Conservation (phyloP, 225 moss, liverwort and hornwort species). For the Neckera pumila region DNA sequence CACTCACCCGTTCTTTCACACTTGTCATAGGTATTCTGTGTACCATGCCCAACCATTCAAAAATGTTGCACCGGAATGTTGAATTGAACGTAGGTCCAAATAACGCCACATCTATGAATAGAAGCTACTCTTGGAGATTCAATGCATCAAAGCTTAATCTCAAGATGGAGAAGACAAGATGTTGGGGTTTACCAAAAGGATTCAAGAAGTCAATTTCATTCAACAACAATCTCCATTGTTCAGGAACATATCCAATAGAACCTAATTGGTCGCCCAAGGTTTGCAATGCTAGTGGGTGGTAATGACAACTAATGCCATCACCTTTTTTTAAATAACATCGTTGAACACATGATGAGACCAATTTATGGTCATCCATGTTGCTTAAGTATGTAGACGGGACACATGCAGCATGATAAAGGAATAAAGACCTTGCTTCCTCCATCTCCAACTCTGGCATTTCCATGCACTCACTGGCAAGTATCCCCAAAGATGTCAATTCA, state of each 20-base stretch:
- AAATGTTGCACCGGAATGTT: rapidly evolving
- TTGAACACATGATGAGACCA: too few species aligned
- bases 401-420: too few species aligned
- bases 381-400: too few species aligned
- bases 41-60: background rate
- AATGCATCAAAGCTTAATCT: background rate
- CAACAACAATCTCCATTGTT: background rate
- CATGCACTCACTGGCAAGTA: too few species aligned
- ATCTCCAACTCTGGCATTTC: too few species aligned
- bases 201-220: background rate
- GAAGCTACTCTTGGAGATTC: background rate
- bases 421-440: too few species aligned
- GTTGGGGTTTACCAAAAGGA: background rate
- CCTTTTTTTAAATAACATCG: background rate
- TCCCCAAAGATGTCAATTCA: too few species aligned
- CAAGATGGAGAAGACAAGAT: background rate
- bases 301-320: background rate
- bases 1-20: rapidly evolving
- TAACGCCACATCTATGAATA: background rate
- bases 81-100: background rate
- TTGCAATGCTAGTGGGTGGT: background rate
- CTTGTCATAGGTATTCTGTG: background rate
- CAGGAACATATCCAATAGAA: rapidly evolving
- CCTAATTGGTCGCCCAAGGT: background rate
- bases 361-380: too few species aligned